Conservation (phyloP, 2,329 filamentous ascomycete species). For the Fusarium albidum region DNA sequence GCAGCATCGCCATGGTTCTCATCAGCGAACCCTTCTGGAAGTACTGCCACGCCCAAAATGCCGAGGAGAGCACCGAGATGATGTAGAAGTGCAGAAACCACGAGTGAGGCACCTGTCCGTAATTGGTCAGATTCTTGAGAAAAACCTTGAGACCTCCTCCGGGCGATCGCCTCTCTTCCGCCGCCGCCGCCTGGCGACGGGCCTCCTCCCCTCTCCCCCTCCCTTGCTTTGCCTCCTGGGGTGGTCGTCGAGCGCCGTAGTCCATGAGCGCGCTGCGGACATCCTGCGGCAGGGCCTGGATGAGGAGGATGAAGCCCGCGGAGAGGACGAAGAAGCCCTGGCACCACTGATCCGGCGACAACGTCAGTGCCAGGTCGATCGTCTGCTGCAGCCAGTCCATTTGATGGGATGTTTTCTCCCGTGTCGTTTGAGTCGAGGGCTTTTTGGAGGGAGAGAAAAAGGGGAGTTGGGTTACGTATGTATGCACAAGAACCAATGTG, state of each 20-base stretch:
- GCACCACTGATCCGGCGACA: slow-evolving; percentile 47
- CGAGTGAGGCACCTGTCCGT: slow-evolving; percentile 76
- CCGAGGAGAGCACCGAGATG: slow-evolving; percentile 71
- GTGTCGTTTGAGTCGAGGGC: not conserved
- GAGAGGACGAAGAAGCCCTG: slow-evolving; percentile 58
- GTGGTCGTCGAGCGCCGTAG: slow-evolving; percentile 57
- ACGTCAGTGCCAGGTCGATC: not conserved
- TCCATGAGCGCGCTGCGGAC: slow-evolving; percentile 55
- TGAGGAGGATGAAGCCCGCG: slow-evolving; percentile 49
- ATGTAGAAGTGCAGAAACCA: slow-evolving; percentile 94
- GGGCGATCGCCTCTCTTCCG: no score
- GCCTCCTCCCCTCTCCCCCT: slow-evolving; percentile 22
- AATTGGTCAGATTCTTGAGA: slow-evolving; percentile 42
- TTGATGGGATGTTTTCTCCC: no score
- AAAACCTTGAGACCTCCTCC: slow-evolving; percentile 38
- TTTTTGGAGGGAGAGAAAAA: not conserved
- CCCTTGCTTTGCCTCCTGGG: slow-evolving; percentile 27
- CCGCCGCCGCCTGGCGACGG: no score
- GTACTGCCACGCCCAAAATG: slow-evolving; percentile 78
- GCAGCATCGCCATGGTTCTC: slow-evolving; percentile 52
- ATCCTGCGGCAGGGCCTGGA: slow-evolving; percentile 55
- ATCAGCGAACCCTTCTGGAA: slow-evolving; percentile 62
- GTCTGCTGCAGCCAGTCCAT: slow-evolving; percentile 13
- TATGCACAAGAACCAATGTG: slow-evolving; percentile 4
- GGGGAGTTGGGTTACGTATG: not conserved